Conservation (phyloP, 1,139 yeast genomes). For the Candida anutae region DNA sequence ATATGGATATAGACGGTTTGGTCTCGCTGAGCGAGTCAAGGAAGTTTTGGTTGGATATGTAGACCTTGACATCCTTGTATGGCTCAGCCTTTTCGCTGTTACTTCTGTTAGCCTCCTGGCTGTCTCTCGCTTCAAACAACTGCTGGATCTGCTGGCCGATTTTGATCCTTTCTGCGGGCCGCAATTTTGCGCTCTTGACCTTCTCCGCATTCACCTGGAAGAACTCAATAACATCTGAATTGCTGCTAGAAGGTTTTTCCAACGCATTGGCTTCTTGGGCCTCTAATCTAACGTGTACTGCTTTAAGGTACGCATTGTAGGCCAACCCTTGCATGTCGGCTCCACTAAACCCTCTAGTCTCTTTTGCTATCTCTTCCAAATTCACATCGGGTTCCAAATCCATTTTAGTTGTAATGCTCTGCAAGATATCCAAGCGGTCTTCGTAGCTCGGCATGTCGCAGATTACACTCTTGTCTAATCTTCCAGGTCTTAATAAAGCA, state of each 20-base stretch:
- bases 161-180: slow-evolving; percentile 39
- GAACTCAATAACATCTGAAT: slow-evolving; percentile 20
- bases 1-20: slow-evolving; percentile 75
- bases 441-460: slow-evolving; percentile 76
- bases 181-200: slow-evolving; percentile 22
- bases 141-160: slow-evolving; percentile 42
- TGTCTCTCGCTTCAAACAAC: slow-evolving; percentile 14
- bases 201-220: slow-evolving; percentile 29
- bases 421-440: slow-evolving; percentile 69
- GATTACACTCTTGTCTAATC: slow-evolving; percentile 84
- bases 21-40: slow-evolving; percentile 64
- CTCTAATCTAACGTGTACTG: slow-evolving; percentile 73
- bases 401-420: slow-evolving; percentile 54
- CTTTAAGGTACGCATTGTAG: slow-evolving; percentile 85
- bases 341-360: slow-evolving; percentile 78
- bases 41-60: slow-evolving; percentile 50
- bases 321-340: slow-evolving; percentile 93
- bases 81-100: slow-evolving; percentile 6
- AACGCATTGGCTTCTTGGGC: slow-evolving; percentile 23
- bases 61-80: slow-evolving; percentile 16
- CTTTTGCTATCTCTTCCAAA: slow-evolving; percentile 46
- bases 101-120: neutral
- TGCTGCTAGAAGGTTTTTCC: slow-evolving; percentile 8
- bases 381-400: slow-evolving; percentile 42
- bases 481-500: slow-evolving; percentile 90